Conservation (phyloP, 306 rosid species). For the Echinosophora koreensis region DNA sequence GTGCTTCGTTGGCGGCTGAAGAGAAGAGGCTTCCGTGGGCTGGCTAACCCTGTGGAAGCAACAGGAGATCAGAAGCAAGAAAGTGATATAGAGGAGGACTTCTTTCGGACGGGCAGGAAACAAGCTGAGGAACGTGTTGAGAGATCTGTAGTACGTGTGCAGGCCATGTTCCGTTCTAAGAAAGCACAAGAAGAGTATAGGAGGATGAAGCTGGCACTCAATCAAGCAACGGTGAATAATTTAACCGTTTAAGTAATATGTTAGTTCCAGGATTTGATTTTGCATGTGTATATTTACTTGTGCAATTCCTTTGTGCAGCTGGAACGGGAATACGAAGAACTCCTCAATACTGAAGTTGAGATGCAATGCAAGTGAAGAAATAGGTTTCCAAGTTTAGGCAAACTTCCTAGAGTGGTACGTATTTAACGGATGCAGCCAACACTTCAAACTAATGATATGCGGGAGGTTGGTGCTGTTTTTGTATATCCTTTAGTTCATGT, state of each 20-base stretch:
- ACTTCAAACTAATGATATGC: constrained; percentile 17
- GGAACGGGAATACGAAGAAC: constrained; percentile 75
- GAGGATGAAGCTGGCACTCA: constrained; percentile 80
- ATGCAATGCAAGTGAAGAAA: constrained; percentile 55
- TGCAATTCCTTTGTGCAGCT: constrained; percentile 61
- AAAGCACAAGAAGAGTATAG: constrained; percentile 94
- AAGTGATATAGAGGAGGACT: constrained; percentile 78
- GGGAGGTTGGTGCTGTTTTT: constrained; percentile 35
- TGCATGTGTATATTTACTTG: constrained; percentile 30
- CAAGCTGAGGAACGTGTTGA: constrained; percentile 90
- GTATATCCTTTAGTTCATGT: constrained; percentile 62
- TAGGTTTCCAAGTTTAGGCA: constrained; percentile 29
- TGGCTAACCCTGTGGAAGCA: constrained; percentile 57
- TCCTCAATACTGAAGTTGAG: constrained; percentile 63
- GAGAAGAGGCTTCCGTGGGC: constrained; percentile 94
- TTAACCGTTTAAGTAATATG: neutral
- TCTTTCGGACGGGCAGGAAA: constrained; percentile 71
- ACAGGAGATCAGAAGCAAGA: constrained; percentile 51
- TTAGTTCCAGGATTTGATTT: constrained; percentile 31
- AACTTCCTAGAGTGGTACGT: constrained; percentile 23
- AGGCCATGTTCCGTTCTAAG: constrained; percentile 91
- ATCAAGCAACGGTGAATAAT: constrained; percentile 70
- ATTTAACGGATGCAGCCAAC: constrained; percentile 17
- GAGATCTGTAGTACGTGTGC: constrained; percentile 80
- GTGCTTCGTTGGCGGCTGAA: constrained; percentile 90